Percentiles rank a stretch among this genome's conserved stretches.
These are phyloP conservation scores for Pythium oligandrum DNA, from an alignment of 352 stramenopile species.

Conservation along the genomic window DNA sequence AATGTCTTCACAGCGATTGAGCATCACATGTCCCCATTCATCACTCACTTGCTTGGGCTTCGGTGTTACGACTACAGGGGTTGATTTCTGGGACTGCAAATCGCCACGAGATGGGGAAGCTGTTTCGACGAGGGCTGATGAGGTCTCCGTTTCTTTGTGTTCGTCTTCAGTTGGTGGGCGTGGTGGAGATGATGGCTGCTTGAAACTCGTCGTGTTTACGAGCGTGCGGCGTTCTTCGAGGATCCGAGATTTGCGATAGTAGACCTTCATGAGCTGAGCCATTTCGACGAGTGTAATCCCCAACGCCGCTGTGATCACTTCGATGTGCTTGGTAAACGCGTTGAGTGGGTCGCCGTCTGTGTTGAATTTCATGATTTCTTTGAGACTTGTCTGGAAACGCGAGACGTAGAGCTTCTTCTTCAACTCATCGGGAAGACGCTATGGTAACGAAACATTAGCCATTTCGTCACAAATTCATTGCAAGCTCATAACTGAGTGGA, in stretches of 20 bases:
- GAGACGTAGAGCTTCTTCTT: constrained; percentile 73
- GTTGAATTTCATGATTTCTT: constrained; percentile 78
- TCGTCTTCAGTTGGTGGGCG: too few species aligned
- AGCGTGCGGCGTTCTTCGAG: constrained; percentile 16
- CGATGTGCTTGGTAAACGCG: constrained; percentile 59
- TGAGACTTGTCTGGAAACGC: constrained; percentile 58
- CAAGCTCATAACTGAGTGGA: too few species aligned
- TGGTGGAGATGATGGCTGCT: too few species aligned
- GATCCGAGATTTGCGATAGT: constrained; percentile 24
- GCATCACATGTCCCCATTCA: constrained; percentile 26
- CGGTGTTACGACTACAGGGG: too few species aligned
- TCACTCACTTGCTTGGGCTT: neutral
- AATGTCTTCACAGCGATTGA: constrained; percentile 35
- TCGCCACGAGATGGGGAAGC: too few species aligned
- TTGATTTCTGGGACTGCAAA: too few species aligned
- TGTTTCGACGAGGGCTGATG: too few species aligned
- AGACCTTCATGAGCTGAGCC: constrained; percentile 48
- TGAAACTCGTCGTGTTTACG: neutral
- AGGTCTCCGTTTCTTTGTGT: too few species aligned
- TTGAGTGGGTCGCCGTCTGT: constrained; percentile 67
- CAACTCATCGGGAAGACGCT: constrained; percentile 67
- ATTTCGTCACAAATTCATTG: too few species aligned
- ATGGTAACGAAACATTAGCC: neutral
- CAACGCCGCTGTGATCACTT: constrained; percentile 63
- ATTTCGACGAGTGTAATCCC: constrained; percentile 54